These are phyloP conservation scores for Apium graveolens DNA, from an alignment of 129 eudicot species.

Conservation along the genomic window DNA sequence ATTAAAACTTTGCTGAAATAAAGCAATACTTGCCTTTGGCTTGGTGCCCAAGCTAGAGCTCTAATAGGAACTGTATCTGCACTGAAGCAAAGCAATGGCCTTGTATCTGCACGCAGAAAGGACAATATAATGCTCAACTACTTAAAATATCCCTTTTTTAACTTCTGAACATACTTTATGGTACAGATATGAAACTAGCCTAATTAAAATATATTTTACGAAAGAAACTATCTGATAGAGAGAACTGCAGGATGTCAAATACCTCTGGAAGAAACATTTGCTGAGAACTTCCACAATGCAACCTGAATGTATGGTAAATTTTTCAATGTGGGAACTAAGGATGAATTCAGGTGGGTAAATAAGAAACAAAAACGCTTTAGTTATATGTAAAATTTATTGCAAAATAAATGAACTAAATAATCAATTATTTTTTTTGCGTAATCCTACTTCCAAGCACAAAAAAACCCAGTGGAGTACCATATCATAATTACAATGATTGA, in stretches of 20 bases:
- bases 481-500: neutral
- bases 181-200: neutral
- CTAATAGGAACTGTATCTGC: constrained; percentile 92
- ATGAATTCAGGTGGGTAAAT: neutral
- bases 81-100: constrained; percentile 81
- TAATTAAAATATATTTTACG: neutral
- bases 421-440: neutral
- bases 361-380: neutral
- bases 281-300: constrained; percentile 87
- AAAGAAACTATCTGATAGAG: constrained; percentile 3
- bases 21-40: constrained; percentile 44
- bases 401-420: neutral
- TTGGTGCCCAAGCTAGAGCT: constrained; percentile 88
- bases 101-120: constrained; percentile 54
- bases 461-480: neutral
- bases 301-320: constrained; percentile 47
- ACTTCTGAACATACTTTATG: neutral
- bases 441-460: neutral
- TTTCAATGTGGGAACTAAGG: constrained; percentile 15
- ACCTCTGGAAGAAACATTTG: constrained; percentile 51
- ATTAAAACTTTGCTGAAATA: neutral
- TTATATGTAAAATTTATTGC: neutral
- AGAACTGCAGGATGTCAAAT: constrained; percentile 15
- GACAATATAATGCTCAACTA: constrained; percentile 16
- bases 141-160: neutral